Conservation (phyloP, 805 yeast species). For the Wickerhamomyces alni region DNA sequence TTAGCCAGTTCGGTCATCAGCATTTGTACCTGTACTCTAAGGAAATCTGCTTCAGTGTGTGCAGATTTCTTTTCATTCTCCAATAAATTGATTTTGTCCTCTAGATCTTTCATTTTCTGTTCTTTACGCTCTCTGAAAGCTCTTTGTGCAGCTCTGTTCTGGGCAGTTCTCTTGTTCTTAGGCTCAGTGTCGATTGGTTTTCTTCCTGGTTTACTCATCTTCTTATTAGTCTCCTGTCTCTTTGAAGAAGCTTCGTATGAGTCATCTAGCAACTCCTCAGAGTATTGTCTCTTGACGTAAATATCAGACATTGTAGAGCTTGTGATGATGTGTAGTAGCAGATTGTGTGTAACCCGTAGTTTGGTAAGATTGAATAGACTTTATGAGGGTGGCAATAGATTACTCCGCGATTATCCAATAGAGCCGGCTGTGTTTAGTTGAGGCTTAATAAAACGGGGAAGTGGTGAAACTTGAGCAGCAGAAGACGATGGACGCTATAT, state of each 20-base stretch:
- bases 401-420: no score
- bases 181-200: conserved; percentile 77
- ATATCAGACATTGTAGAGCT: conserved; percentile 8
- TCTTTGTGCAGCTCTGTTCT: conserved; percentile 97
- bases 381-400: no score
- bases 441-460: no score
- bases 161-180: conserved; percentile 87
- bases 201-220: conserved; percentile 62
- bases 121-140: conserved; percentile 96
- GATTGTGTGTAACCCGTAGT: no score
- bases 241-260: conserved; percentile 8
- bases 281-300: conserved; percentile 2
- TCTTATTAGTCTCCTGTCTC: conserved; percentile 22
- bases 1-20: conserved; percentile 65
- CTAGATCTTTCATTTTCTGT: conserved; percentile 76
- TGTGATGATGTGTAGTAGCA: no score
- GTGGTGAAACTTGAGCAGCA: no score
- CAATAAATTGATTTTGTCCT: conserved; percentile 63
- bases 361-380: no score
- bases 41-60: conserved; percentile 63
- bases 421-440: no score
- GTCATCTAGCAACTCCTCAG: conserved; percentile 4
- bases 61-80: conserved; percentile 70
- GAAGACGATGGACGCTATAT: no score
- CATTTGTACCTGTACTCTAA: conserved; percentile 70